Conservation (phyloP, 352 stramenopile genomes). For the Lagenidium sp. region DNA sequence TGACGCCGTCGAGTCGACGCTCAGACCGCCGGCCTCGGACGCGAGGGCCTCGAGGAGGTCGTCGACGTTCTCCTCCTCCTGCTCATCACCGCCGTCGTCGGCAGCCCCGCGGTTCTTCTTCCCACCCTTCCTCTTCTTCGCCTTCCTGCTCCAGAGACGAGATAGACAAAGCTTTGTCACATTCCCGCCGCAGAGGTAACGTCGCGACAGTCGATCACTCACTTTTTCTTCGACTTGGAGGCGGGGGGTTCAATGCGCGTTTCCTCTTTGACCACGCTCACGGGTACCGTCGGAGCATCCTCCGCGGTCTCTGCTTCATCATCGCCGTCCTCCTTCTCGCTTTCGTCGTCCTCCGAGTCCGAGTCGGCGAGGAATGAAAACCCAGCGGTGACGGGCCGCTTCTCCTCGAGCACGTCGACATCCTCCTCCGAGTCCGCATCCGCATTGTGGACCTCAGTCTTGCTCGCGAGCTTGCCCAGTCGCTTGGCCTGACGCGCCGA, state of each 20-base stretch:
- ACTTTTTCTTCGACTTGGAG: slow-evolving; percentile 1
- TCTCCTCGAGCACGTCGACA: slow-evolving; percentile 40
- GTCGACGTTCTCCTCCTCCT: slow-evolving; percentile 41
- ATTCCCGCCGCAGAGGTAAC: neutral
- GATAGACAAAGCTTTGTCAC: slow-evolving; percentile 6
- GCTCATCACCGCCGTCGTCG: slow-evolving; percentile 16
- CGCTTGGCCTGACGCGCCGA: slow-evolving; percentile 75
- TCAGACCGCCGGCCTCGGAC: slow-evolving; percentile 27
- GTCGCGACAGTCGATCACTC: slow-evolving; percentile 5
- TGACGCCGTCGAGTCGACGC: slow-evolving; percentile 21
- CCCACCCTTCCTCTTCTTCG: slow-evolving; percentile 26
- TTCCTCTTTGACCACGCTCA: neutral
- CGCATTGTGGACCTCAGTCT: slow-evolving; percentile 12
- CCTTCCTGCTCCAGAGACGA: slow-evolving; percentile 21
- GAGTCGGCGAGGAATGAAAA: slow-evolving; percentile 72
- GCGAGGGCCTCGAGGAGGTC: slow-evolving; percentile 57
- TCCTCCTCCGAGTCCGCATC: slow-evolving; percentile 21
- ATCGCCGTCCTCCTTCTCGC: slow-evolving; percentile 17
- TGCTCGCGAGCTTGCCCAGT: slow-evolving; percentile 32
- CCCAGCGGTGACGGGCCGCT: slow-evolving; percentile 35
- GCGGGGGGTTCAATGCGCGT: neutral
- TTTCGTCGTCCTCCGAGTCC: slow-evolving; percentile 38
- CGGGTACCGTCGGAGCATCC: slow-evolving; percentile 1
- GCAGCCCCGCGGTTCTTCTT: slow-evolving; percentile 6
- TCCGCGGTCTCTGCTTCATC: slow-evolving; percentile 10